Conservation (phyloP, 1,284 basidiomycete genomes). For the Neotropicomus parvogracilis region DNA sequence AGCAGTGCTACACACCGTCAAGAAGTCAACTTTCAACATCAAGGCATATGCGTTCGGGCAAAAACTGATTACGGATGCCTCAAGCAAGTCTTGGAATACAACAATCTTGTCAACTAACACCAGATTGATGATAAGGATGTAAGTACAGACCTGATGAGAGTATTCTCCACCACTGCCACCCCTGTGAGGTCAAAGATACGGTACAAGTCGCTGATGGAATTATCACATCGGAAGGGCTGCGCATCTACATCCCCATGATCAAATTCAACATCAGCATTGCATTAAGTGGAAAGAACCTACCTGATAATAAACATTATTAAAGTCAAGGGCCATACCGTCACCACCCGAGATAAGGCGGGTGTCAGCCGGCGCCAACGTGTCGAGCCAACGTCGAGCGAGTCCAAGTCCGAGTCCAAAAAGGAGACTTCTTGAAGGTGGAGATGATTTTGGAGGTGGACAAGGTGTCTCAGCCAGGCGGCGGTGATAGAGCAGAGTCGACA, state of each 20-base stretch:
- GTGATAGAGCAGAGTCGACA: too few species aligned
- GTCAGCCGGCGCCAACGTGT: background rate
- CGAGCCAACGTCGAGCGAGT: constrained; percentile 3
- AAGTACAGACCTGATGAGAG: background rate
- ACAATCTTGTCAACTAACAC: constrained; percentile 54
- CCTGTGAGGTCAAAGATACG: constrained; percentile 50
- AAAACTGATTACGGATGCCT: constrained; percentile 43
- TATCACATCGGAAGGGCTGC: constrained; percentile 10
- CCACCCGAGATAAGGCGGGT: background rate
- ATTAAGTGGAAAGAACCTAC: constrained; percentile 9
- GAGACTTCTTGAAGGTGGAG: background rate
- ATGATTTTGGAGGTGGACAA: background rate
- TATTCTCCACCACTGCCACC: constrained; percentile 48
- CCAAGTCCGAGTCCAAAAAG: constrained; percentile 10
- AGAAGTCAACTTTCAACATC: constrained; percentile 51
- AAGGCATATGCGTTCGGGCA: constrained; percentile 44
- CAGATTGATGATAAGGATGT: background rate
- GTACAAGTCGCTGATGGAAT: constrained; percentile 41
- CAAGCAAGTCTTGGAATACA: constrained; percentile 46
- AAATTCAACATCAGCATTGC: background rate
- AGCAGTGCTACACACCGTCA: constrained; percentile 19
- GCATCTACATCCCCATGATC: constrained; percentile 15
- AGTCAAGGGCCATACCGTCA: background rate
- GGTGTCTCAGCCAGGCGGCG: too few species aligned
- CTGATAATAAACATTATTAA: constrained; percentile 18